A percentile compares a stretch with the other conserved stretches of the same genome.
These are phyloP conservation scores for Clonostachys rhizophaga DNA, from an alignment of 2,329 filamentous ascomycete species.

Conservation along the genomic window DNA sequence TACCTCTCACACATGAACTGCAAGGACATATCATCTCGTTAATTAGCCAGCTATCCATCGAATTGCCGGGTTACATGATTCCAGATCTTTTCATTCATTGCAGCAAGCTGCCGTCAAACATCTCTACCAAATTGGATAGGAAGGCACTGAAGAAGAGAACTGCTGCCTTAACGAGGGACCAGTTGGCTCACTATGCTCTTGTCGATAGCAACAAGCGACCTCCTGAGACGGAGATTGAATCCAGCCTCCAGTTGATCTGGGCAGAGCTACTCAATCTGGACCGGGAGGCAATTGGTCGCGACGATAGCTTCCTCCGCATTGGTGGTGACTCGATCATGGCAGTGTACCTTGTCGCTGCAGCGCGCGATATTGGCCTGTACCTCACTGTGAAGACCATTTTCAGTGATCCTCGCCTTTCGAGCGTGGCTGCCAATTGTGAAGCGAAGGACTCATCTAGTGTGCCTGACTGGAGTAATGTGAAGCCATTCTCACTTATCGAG, in stretches of 20 bases:
- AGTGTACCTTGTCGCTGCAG: slow-evolving; percentile 3
- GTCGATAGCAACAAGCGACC: slow-evolving; percentile 15
- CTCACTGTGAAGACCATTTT: slow-evolving; percentile 8
- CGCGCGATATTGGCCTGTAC: neutral
- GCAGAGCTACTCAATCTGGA: slow-evolving; percentile 3
- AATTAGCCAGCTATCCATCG: neutral
- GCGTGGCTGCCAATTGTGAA: slow-evolving; percentile 1
- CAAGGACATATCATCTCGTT: neutral
- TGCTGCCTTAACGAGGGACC: slow-evolving; percentile 1
- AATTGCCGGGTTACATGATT: slow-evolving; percentile 10
- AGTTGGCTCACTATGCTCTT: slow-evolving; percentile 1
- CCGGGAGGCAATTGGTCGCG: slow-evolving; percentile 1
- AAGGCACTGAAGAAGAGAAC: slow-evolving; percentile 1
- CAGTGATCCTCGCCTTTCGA: slow-evolving; percentile 5
- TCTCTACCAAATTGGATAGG: slow-evolving; percentile 7
- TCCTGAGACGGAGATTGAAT: slow-evolving; percentile 23
- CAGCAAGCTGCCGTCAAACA: slow-evolving; percentile 8
- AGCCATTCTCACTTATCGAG: neutral
- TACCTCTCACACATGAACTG: neutral
- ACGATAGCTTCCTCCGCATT: slow-evolving; percentile 7
- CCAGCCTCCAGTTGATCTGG: slow-evolving; percentile 24
- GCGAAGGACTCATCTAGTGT: neutral
- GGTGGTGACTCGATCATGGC: slow-evolving; percentile 9
- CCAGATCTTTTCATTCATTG: slow-evolving; percentile 10
- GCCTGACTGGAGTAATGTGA: neutral